Conservation (phyloP, 179 eudicot species). For the Silene coronaria region DNA sequence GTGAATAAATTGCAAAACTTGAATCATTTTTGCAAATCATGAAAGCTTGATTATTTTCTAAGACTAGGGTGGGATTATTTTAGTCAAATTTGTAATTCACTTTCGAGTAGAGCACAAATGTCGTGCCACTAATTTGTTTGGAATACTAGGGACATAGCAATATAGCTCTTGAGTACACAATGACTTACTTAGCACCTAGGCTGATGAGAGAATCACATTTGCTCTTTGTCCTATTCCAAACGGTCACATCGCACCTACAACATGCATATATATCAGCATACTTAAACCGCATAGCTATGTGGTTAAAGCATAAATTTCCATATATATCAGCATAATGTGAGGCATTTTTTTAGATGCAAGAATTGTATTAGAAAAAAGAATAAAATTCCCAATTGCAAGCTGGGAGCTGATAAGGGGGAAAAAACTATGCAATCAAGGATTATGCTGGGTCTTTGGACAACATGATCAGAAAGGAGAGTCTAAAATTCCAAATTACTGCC, state of each 20-base stretch:
- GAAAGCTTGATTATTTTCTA: too few species aligned
- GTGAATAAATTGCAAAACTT: too few species aligned
- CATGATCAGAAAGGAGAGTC: neutral
- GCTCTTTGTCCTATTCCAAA: slow-evolving; percentile 96
- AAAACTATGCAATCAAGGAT: neutral
- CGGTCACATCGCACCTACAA: slow-evolving; percentile 74
- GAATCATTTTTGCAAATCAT: too few species aligned
- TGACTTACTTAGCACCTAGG: slow-evolving; percentile 88
- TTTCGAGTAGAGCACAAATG: too few species aligned
- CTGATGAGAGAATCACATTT: slow-evolving; percentile 90
- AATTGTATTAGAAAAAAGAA: neutral
- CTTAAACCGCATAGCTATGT: neutral
- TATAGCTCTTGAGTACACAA: neutral
- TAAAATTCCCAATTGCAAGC: neutral
- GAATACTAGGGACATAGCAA: neutral
- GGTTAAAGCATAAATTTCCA: neutral
- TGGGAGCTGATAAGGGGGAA: neutral
- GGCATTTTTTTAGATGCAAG: neutral
- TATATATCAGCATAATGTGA: neutral
- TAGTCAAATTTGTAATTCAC: too few species aligned
- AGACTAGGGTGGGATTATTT: too few species aligned
- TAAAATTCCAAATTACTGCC: neutral
- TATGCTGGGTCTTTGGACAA: neutral
- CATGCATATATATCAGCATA: slow-evolving; percentile 10
- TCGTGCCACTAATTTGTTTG: neutral